A percentile compares a stretch with the other conserved stretches of the same genome.
Evolutionary conservation across 768 basidiomycete genomes (phyloP).

Genomic region (Phaffia tasmanica): DNA sequence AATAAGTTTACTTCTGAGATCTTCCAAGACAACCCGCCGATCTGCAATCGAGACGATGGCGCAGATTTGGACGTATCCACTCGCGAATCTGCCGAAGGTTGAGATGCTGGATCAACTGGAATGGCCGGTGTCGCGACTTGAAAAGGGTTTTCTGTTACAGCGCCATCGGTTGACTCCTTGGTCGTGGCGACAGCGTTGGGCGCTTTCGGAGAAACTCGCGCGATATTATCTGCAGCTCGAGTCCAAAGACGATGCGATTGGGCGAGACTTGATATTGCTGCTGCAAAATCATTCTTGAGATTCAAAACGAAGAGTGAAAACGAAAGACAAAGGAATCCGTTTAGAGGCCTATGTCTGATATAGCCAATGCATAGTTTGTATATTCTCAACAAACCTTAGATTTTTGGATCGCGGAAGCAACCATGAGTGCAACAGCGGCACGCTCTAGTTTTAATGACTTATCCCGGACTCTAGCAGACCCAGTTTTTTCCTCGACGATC

Average conservation of each 20-base stretch:
- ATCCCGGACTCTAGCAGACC: neutral
- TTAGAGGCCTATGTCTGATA: too few relatives aligned
- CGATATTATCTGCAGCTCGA: constrained; percentile 18
- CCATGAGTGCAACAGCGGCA: constrained; percentile 18
- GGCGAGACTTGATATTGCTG: constrained; percentile 6
- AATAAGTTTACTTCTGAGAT: constrained; percentile 46
- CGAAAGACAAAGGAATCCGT: neutral
- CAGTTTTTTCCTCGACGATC: constrained; percentile 20
- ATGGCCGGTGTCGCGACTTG: constrained; percentile 27
- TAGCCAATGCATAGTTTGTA: neutral
- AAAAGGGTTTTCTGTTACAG: constrained; percentile 28
- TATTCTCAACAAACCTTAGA: neutral
- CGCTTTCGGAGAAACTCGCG: constrained; percentile 2
- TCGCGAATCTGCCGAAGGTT: constrained; percentile 8
- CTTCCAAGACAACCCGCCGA: constrained; percentile 61
- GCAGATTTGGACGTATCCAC: neutral
- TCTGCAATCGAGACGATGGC: constrained; percentile 19
- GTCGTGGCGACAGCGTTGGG: constrained; percentile 1
- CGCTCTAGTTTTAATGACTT: constrained; percentile 13
- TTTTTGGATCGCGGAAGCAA: constrained; percentile 14
- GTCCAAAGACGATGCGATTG: constrained; percentile 26
- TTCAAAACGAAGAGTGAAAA: neutral
- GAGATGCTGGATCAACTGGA: constrained; percentile 26
- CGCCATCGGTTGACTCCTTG: constrained; percentile 17
- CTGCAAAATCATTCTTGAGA: constrained; percentile 15